Base-by-base conservation (phyloP, 805 yeast species). In the Candida chauliodis region DNA sequence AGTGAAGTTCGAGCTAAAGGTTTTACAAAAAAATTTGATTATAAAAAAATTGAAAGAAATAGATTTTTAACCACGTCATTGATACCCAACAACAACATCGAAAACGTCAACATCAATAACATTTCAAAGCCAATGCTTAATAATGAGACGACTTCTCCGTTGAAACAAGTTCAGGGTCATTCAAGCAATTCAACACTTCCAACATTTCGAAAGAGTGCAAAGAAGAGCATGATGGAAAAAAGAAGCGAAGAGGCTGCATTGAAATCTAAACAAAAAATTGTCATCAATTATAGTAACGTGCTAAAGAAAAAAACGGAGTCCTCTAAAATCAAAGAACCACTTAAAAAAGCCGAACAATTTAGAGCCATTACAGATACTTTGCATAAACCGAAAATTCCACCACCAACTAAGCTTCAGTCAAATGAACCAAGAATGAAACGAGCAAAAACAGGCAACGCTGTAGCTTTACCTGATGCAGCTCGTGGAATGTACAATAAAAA, bases 381-480 rank as follows among this genome's bases (percentile, higher is more conserved):
- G n/a, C 29, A 26, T 7, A 9, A 26, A 8, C n/a, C 7, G 8
- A 7, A 26, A 13, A 26, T 11, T 22, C 20, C 4, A 11, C 24
- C 15, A 17, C 15, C 37, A 10, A 5, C 15, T 25, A 15, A 20
- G 5, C n/a, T 9, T 32, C 4, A 3, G 3, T 5, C 25, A 4
- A 28, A 30, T 15, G 8, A 8, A 34, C 41, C 29, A 40, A 43
- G 14, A 25, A 3, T 4, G 3, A 38, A 38, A 19, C 17, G 29
- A 34, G 16, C 27, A 3, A 38, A 28, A 25, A 32, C 45, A 2
- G 65, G 63, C 1, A 63, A 63, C 42, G 61, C 63, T 2, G 56
- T 62, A 8, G 63, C 69, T 1, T 46, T 63, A 23, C 68, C 69
- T 4, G 68, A 62, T n/a, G 68, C 59, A 6, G 67, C 68, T 4